Conservation (phyloP, 139 green algal genomes). For the Volvox africanus region DNA sequence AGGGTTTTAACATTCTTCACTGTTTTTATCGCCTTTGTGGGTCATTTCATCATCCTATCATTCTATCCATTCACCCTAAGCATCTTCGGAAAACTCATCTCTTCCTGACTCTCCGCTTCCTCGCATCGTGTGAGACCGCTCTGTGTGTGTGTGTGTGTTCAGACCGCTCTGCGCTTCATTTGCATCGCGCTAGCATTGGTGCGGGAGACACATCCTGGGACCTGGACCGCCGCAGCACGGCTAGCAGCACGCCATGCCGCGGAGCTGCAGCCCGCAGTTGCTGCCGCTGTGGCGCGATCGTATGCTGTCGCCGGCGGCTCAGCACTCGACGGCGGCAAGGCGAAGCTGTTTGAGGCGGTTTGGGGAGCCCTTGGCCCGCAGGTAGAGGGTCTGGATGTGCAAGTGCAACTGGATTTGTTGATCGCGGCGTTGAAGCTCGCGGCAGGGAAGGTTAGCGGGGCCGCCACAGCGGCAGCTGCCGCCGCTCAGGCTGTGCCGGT, state of each 20-base stretch:
- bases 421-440: background rate
- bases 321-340: slow-evolving; percentile 6
- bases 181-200: slow-evolving; percentile 12
- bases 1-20: too few relatives aligned
- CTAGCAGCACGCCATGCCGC: slow-evolving; percentile 36
- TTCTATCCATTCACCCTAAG: too few relatives aligned
- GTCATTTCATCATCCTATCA: too few relatives aligned
- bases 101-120: background rate
- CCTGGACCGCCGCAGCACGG: slow-evolving; percentile 17
- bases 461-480: background rate
- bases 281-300: background rate
- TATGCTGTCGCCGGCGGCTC: background rate
- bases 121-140: background rate
- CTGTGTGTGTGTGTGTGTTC: background rate
- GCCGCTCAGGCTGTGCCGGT: background rate
- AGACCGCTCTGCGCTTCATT: slow-evolving; percentile 3
- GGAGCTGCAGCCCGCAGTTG: slow-evolving; percentile 35
- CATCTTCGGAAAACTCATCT: background rate
- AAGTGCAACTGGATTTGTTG: background rate
- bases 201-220: background rate
- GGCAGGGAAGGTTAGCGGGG: background rate
- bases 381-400: background rate
- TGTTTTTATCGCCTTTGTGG: too few relatives aligned
- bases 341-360: slow-evolving; percentile 2
- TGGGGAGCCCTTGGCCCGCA: slow-evolving; percentile 14